Percentiles rank a stretch among this genome's conserved stretches.
Conservation (phyloP, 208 protist species). For the Tritrichomonas musculus region DNA sequence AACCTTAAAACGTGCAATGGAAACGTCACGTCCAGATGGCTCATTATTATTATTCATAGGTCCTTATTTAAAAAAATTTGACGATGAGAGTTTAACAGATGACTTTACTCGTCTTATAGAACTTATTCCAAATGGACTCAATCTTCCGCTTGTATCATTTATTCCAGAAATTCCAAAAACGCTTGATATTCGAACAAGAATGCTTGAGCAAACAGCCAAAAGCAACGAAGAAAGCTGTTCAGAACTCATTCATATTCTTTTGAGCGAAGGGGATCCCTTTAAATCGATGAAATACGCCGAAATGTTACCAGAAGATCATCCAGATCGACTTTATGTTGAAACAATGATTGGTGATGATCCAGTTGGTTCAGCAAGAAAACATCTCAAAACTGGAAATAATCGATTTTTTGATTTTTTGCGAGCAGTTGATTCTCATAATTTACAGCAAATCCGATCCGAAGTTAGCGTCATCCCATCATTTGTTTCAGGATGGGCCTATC, state of each 20-base stretch:
- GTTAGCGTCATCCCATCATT: not conserved
- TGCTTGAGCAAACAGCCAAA: not conserved
- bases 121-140: not conserved
- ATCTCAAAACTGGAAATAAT: not conserved
- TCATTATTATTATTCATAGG: not conserved
- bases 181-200: not conserved
- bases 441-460: not conserved
- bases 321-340: conserved; percentile 18
- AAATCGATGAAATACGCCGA: not conserved
- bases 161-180: conserved; percentile 9
- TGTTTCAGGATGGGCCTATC: not conserved
- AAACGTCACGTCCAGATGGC: not conserved
- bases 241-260: not conserved
- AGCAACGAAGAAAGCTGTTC: not conserved
- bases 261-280: not conserved
- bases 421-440: not conserved
- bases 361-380: not conserved
- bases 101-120: not conserved
- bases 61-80: not conserved
- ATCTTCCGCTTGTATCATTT: not conserved
- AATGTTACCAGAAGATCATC: not conserved
- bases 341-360: not conserved
- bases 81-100: not conserved
- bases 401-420: not conserved
- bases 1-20: not conserved